Evolutionary conservation across 495 filamentous ascomycete genomes (phyloP).

Genomic region (Podospora conica): DNA sequence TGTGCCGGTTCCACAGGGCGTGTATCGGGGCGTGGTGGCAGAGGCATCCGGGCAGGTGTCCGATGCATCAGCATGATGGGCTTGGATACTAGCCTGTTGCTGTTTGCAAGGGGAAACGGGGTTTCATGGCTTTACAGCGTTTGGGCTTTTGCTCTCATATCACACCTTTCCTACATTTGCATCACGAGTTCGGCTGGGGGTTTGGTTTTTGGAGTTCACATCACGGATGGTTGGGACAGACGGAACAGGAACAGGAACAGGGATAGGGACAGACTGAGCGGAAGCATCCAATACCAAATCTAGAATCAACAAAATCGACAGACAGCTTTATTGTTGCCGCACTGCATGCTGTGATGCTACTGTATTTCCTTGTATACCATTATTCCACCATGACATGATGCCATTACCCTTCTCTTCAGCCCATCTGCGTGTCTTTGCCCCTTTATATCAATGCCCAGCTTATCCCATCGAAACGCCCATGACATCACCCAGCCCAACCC

Average conservation of each 20-base stretch:
- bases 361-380: neutral
- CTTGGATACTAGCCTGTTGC: slow-evolving; percentile 36
- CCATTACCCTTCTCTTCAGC: neutral
- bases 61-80: slow-evolving; percentile 50
- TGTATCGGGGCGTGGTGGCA: slow-evolving; percentile 56
- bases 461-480: neutral
- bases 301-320: neutral
- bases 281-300: neutral
- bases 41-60: slow-evolving; percentile 47
- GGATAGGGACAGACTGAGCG: neutral
- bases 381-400: neutral
- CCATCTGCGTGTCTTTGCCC: neutral
- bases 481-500: too few relatives aligned
- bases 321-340: neutral
- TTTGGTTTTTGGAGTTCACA: neutral
- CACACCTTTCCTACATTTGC: neutral
- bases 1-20: slow-evolving; percentile 83
- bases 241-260: too few relatives aligned
- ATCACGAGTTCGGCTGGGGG: neutral
- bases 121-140: neutral
- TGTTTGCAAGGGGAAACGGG: neutral
- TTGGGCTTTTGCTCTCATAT: neutral
- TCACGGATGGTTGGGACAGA: neutral
- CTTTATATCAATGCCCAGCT: neutral
- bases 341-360: neutral